phyloP scores from a whole-genome alignment of 805 yeast genomes.

The Saccharomycopsis sp. region DNA sequence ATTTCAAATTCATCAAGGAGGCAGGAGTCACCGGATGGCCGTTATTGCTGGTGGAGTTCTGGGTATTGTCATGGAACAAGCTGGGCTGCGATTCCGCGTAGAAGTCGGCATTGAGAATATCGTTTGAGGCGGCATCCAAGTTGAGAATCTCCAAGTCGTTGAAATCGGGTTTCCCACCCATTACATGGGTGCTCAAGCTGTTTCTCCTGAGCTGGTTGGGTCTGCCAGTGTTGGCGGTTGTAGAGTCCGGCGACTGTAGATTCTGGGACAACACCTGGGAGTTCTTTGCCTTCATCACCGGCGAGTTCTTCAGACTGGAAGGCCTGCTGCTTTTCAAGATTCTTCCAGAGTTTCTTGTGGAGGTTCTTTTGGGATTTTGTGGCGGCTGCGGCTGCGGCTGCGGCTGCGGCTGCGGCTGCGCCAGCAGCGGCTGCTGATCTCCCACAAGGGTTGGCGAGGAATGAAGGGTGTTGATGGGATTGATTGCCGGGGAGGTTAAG shows the following conservation, averaged over 20 bases:
- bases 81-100: not conserved
- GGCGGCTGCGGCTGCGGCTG: not conserved
- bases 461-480: conserved; percentile 32
- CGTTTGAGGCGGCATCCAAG: no score
- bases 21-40: conserved; percentile 20
- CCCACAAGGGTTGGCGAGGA: not conserved
- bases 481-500: conserved; percentile 65
- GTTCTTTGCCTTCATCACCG: conserved; percentile 13
- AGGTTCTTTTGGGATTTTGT: not conserved
- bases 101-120: not conserved
- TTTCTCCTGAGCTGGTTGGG: not conserved
- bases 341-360: conserved; percentile 4
- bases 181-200: no score
- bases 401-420: not conserved
- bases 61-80: not conserved
- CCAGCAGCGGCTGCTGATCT: not conserved
- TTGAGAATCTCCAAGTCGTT: not conserved
- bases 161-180: no score
- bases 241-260: no score
- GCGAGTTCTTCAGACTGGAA: conserved; percentile 11
- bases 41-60: no score
- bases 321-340: conserved; percentile 9
- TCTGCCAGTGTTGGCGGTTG: no score
- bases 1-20: conserved; percentile 18
- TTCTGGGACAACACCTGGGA: no score